Evolutionary conservation across 1,139 yeast genomes (phyloP).

Genomic region (Debaryomyces fabryi): DNA sequence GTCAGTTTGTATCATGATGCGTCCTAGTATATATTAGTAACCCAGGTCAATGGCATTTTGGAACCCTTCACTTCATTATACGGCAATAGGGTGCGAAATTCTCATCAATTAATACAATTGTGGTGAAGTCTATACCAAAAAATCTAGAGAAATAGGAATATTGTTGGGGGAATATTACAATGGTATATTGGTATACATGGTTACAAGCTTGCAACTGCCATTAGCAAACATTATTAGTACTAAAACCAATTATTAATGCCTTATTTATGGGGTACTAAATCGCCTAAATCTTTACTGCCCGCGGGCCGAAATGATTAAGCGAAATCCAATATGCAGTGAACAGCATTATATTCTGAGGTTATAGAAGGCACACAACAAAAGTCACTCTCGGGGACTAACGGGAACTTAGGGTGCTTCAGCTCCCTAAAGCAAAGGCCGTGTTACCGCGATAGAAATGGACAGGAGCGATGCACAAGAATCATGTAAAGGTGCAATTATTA

Average conservation of each 20-base stretch:
- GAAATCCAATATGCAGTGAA: conserved; percentile 1
- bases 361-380: background rate
- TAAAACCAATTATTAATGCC: background rate
- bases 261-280: background rate
- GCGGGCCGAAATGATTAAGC: conserved; percentile 1
- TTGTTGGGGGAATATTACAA: background rate
- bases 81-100: conserved; percentile 3
- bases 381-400: background rate
- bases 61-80: background rate
- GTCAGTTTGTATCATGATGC: background rate
- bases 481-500: background rate
- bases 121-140: background rate
- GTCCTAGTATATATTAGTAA: background rate
- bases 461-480: background rate
- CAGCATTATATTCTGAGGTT: background rate
- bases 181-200: background rate
- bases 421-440: background rate
- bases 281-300: background rate
- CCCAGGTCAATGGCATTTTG: background rate
- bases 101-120: background rate
- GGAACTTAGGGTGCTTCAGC: background rate
- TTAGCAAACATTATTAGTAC: background rate
- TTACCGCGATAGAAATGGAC: background rate
- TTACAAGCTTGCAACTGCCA: background rate
- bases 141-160: background rate